Base-by-base conservation (phyloP, 1,139 yeast genomes). In the Debaryomyces coudertii region DNA sequence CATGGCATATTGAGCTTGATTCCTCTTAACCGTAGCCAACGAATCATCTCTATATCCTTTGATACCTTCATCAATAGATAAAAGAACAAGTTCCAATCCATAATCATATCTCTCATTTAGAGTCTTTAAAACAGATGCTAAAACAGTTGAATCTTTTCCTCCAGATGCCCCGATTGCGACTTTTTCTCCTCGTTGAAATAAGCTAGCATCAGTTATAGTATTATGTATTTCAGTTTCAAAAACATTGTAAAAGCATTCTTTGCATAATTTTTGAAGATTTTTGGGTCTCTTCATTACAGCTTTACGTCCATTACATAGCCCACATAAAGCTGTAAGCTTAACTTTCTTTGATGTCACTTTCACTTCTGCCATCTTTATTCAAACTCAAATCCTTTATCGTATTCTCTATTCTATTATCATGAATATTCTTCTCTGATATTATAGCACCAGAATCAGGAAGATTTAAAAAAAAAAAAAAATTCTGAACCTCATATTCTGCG, bases 111-210 rank as follows among this genome's bases (percentile, higher is more conserved):
- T 71, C 59, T 90, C 97, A 62, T 95, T 95, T 50, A 95, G 70
- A 0, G 93, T 81, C 61, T 90, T 93, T 68, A 95, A 69, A 1
- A 95, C 81, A 41, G 93, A 83, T 0, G 99, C 99, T 30, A 95
- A 69, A 1, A 95, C 99, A 0, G 99, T 95, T 4, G 97, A 90
- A 62, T 95, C 99, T 60, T 95, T 95, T 42, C 99, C 99, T 20
- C 99, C 99, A 1, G 97, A 89, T 0, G 99, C 99, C 11, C 99
- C 99, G 23, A 95, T 92, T 12, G 98, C 99, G 1, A 95, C 93
- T 31, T 72, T 77, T 60, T 95, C 99, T 12, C 97, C 98, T 1
- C 72, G 76, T 28, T 80, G 63, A 58, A 95, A 95, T 40, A 95
- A 76, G 1, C 81, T 72, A 45, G 87, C 85, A 39, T 80, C 75